Percentiles rank a stretch among this genome's conserved stretches.
Evolutionary conservation across 495 filamentous ascomycete genomes (phyloP).

Genomic region (Tuber magnatum): DNA sequence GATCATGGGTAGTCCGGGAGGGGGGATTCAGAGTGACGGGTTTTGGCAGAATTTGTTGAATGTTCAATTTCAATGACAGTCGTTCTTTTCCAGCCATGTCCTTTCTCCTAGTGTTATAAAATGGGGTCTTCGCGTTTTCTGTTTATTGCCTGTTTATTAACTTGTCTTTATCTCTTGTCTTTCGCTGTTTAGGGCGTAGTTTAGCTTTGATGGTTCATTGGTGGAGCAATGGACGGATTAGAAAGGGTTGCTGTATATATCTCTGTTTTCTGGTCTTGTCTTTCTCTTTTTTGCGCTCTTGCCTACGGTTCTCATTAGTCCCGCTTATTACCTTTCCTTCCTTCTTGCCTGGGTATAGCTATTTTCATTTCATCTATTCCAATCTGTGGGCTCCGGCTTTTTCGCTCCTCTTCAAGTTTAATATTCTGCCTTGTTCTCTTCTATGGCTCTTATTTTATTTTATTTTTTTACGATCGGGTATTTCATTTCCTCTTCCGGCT

Average conservation of each 20-base stretch:
- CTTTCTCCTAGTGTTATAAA: not conserved
- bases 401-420: not conserved
- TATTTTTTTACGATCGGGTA: not conserved
- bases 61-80: constrained; percentile 34
- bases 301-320: not conserved
- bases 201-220: not conserved
- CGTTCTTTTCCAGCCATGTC: not conserved
- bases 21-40: constrained; percentile 15
- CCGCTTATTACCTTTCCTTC: not conserved
- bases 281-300: not conserved
- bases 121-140: not conserved
- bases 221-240: not conserved
- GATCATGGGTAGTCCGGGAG: constrained; percentile 22
- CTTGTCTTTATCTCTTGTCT: not conserved
- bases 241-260: not conserved
- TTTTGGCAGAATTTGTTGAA: constrained; percentile 41
- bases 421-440: not conserved
- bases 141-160: not conserved
- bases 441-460: not conserved
- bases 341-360: not conserved
- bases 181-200: not conserved
- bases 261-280: not conserved
- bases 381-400: not conserved
- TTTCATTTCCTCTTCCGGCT: not conserved
- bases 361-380: not conserved